Evolutionary conservation across 2,329 filamentous ascomycete genomes (phyloP).

Genomic region (Cryphonectria parasitica): DNA sequence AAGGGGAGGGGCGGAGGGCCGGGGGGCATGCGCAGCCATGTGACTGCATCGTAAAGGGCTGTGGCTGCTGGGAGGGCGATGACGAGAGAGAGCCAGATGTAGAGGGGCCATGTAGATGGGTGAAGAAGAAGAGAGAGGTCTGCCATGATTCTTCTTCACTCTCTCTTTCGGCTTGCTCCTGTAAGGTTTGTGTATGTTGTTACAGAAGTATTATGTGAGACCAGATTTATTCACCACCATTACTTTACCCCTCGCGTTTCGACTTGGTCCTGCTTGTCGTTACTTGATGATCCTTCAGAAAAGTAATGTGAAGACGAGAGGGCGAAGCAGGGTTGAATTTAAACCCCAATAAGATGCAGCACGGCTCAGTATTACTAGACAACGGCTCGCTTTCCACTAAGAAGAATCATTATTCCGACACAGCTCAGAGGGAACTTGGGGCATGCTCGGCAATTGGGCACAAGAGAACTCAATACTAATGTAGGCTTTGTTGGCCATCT

Average conservation of each 20-base stretch:
- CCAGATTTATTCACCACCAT: background rate
- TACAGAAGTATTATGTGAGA: background rate
- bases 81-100: slow-evolving; percentile 32
- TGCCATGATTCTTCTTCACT: slow-evolving; percentile 1
- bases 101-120: slow-evolving; percentile 30
- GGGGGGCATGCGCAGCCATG: slow-evolving; percentile 47
- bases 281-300: background rate
- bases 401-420: slow-evolving; percentile 2
- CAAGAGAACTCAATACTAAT: background rate
- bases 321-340: background rate
- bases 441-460: background rate
- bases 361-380: background rate
- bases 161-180: background rate
- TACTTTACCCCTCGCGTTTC: background rate
- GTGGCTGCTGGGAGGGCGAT: slow-evolving; percentile 33
- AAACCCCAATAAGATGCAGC: background rate
- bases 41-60: slow-evolving; percentile 39
- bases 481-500: background rate
- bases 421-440: background rate
- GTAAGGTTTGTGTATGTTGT: background rate
- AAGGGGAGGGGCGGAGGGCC: slow-evolving; percentile 51
- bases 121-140: slow-evolving; percentile 17
- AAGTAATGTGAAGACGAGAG: background rate
- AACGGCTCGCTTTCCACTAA: background rate
- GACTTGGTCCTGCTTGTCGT: too few relatives aligned